Evolutionary conservation across 805 yeast genomes (phyloP).

Genomic region (Schwanniomyces polymorphus): DNA sequence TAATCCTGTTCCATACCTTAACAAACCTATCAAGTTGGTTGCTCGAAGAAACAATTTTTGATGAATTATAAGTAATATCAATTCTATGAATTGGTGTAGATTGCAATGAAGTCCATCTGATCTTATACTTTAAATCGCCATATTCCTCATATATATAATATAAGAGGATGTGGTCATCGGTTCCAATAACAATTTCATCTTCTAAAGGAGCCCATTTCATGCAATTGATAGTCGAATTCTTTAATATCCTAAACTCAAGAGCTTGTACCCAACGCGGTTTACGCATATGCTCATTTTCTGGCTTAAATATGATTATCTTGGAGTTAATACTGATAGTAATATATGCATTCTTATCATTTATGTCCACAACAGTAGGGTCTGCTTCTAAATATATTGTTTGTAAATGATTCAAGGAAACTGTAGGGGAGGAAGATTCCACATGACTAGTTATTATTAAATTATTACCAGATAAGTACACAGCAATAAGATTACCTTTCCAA

Average conservation of each 20-base stretch:
- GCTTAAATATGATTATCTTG: conserved; percentile 52
- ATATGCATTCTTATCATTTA: conserved; percentile 59
- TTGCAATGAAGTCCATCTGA: conserved; percentile 52
- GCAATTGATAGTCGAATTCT: conserved; percentile 27
- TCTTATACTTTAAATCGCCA: conserved; percentile 34
- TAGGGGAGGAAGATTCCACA: conserved; percentile 10
- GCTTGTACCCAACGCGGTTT: conserved; percentile 47
- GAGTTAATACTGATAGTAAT: conserved; percentile 52
- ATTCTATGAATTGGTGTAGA: conserved; percentile 61
- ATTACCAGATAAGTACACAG: conserved; percentile 86
- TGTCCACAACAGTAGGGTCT: conserved; percentile 67
- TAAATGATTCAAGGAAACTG: conserved; percentile 35
- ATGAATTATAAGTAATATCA: conserved; percentile 65
- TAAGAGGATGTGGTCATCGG: conserved; percentile 48
- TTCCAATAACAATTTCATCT: conserved; percentile 63
- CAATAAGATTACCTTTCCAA: conserved; percentile 66
- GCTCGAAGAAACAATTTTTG: conserved; percentile 58
- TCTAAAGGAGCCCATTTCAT: conserved; percentile 54
- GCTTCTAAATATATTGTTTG: conserved; percentile 75
- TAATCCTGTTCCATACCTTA: conserved; percentile 75
- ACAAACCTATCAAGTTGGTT: conserved; percentile 65
- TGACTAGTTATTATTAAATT: conserved; percentile 57
- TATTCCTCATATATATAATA: conserved; percentile 52
- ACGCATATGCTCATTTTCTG: conserved; percentile 50
- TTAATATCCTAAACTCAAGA: conserved; percentile 16